Conservation (phyloP, 2,329 filamentous ascomycete species). For the Pseudohalonectria lignicola region DNA sequence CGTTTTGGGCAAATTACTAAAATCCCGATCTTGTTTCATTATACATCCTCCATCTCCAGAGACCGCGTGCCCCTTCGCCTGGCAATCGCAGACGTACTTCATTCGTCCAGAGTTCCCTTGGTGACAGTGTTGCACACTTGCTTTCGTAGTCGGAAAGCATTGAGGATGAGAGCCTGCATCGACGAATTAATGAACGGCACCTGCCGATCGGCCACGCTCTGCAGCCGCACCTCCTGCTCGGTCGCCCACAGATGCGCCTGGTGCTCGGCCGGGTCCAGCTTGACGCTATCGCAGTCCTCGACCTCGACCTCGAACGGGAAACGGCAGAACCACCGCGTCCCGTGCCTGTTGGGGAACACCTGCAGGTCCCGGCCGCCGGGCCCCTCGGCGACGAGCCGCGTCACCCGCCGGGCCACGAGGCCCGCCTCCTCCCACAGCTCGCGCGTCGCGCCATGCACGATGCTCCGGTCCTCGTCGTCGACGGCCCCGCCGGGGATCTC, state of each 20-base stretch:
- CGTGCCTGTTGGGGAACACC: conserved; percentile 14
- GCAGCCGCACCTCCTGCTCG: no score
- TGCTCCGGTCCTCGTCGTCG: conserved; percentile 21
- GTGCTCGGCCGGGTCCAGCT: conserved; percentile 21
- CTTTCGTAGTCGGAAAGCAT: no score
- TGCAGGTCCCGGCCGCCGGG: conserved; percentile 7
- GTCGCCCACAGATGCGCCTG: conserved; percentile 20
- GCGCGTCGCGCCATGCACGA: conserved; percentile 23
- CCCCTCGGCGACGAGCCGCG: conserved; percentile 6
- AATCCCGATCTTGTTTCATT: no score
- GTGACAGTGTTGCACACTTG: no score
- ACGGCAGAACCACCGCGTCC: conserved; percentile 10
- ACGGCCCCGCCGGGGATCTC: conserved; percentile 29
- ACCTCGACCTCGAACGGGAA: conserved; percentile 17
- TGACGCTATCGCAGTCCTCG: conserved; percentile 8
- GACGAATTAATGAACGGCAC: no score
- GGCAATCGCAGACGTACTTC: no score
- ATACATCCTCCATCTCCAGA: no score
- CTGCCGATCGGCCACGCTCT: no score
- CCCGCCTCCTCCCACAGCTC: conserved; percentile 32
- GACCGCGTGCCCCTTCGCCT: no score
- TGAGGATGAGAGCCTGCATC: no score
- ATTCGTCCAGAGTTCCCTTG: no score
- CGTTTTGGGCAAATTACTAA: no score
- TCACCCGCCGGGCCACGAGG: conserved; percentile 15